Conservation (phyloP, 2,329 filamentous ascomycete species). For the Blastomyces gilchristii region DNA sequence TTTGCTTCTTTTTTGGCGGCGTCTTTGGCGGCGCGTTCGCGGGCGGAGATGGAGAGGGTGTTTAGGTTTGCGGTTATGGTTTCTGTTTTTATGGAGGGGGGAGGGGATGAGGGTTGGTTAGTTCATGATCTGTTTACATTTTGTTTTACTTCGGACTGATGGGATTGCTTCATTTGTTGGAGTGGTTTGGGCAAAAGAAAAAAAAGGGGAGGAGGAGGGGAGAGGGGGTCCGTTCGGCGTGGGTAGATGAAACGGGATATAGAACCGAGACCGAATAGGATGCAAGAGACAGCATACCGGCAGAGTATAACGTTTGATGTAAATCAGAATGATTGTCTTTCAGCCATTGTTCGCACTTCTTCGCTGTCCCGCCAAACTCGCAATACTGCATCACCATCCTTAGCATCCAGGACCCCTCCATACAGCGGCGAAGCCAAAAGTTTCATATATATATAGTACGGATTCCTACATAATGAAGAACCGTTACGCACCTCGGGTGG, state of each 20-base stretch:
- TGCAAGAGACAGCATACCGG: conserved; percentile 47
- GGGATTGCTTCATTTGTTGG: neutral
- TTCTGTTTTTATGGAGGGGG: conserved; percentile 40
- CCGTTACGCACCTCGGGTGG: conserved; percentile 53
- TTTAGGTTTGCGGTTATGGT: conserved; percentile 75
- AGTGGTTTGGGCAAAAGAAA: no score
- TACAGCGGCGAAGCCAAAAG: no score
- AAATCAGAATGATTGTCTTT: conserved; percentile 61
- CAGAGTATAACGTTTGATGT: conserved; percentile 73
- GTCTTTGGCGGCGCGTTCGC: conserved; percentile 91
- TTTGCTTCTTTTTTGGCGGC: conserved; percentile 94
- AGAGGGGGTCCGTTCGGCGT: neutral
- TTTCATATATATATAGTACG: neutral
- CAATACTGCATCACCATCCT: conserved; percentile 64
- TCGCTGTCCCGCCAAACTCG: conserved; percentile 92
- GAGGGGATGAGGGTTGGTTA: conserved; percentile 5
- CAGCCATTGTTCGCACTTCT: conserved; percentile 97
- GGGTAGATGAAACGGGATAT: neutral
- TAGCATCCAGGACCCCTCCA: neutral
- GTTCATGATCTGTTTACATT: neutral
- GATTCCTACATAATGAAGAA: neutral
- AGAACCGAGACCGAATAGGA: neutral
- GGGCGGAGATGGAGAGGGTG: conserved; percentile 76
- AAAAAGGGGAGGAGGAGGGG: neutral
- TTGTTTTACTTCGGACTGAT: neutral